Percentiles rank a stretch among this genome's conserved stretches.
Evolutionary conservation across 106 monocot species (phyloP).

Genomic region (Platanthera zijinensis): DNA sequence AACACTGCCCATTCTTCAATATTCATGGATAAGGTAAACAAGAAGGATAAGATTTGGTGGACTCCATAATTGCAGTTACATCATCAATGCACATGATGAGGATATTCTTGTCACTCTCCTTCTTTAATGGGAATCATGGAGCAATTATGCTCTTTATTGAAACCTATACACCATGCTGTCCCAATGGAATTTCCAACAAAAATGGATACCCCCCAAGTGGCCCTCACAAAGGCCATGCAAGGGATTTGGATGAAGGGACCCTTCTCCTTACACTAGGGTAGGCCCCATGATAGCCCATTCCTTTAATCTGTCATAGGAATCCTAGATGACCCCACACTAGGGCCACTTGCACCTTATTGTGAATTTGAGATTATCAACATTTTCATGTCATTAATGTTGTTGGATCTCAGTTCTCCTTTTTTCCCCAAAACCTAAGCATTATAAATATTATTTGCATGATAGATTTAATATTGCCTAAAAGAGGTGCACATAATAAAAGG

Average conservation of each 20-base stretch:
- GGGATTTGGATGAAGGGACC: background rate
- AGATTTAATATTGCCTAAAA: too few relatives aligned
- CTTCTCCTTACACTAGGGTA: background rate
- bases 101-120: background rate
- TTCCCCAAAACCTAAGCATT: too few relatives aligned
- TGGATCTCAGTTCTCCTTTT: too few relatives aligned
- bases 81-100: background rate
- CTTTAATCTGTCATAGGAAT: too few relatives aligned
- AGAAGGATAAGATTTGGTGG: background rate
- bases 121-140: background rate
- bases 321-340: too few relatives aligned
- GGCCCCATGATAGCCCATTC: too few relatives aligned
- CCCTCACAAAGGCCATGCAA: background rate
- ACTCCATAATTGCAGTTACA: background rate
- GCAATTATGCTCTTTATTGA: background rate
- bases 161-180: background rate
- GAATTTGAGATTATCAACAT: too few relatives aligned
- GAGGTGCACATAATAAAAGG: too few relatives aligned
- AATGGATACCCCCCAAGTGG: background rate
- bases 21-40: background rate
- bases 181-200: background rate
- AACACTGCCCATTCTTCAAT: background rate
- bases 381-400: too few relatives aligned
- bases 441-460: too few relatives aligned
- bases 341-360: too few relatives aligned